A percentile compares a stretch with the other conserved stretches of the same genome.
Conservation (phyloP, 177 flowering plant genomes). For the Vitis hybrid region DNA sequence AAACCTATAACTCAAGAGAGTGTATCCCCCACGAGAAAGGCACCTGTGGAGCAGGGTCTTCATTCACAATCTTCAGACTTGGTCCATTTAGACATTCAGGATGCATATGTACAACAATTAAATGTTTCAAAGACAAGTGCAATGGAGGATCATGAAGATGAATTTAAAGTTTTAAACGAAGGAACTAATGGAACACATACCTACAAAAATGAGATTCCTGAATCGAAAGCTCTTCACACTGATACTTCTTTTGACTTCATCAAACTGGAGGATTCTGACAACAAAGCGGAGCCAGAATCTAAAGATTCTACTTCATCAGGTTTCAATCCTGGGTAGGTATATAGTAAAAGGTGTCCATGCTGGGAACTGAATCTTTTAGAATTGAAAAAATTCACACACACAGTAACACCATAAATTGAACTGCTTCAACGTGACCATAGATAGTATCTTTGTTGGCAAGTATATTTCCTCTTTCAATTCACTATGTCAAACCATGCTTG, state of each 20-base stretch:
- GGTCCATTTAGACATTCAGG: slow-evolving; percentile 19
- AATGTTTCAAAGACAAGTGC: slow-evolving; percentile 5
- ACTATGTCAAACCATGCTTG: background rate
- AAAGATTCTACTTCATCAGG: background rate
- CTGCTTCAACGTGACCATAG: background rate
- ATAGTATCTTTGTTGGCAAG: background rate
- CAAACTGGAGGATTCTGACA: slow-evolving; percentile 5
- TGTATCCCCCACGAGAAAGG: slow-evolving; percentile 6
- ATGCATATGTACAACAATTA: slow-evolving; percentile 13
- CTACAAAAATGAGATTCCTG: slow-evolving; percentile 12
- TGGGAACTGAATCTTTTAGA: too few relatives aligned
- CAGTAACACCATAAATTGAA: background rate
- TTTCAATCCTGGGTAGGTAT: too few relatives aligned
- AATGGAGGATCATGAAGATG: slow-evolving; percentile 16
- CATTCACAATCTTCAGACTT: slow-evolving; percentile 24
- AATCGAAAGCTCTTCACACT: slow-evolving; percentile 9
- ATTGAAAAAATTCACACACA: too few relatives aligned
- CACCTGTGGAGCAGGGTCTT: slow-evolving; percentile 16
- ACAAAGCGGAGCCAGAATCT: slow-evolving; percentile 2
- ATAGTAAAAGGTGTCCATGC: too few relatives aligned
- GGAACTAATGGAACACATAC: slow-evolving; percentile 3
- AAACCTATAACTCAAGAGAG: slow-evolving; percentile 30
- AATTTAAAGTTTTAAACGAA: slow-evolving; percentile 7
- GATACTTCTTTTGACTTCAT: slow-evolving; percentile 3
- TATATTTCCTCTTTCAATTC: background rate